Conservation (phyloP, 108 stramenopile species). For the Stephanodiscus triporus region DNA sequence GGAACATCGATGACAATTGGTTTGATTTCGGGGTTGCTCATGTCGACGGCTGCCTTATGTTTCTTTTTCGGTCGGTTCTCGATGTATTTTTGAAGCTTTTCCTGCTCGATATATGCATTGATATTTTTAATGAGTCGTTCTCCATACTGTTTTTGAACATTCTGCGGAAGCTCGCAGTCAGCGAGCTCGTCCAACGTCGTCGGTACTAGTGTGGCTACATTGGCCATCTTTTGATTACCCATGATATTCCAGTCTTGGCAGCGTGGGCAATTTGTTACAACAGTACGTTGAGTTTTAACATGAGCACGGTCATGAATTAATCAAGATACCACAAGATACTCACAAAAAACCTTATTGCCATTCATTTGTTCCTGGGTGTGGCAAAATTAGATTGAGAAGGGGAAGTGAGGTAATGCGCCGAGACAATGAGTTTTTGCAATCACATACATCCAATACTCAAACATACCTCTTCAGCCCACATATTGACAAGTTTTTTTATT, state of each 20-base stretch:
- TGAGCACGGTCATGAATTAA: not conserved
- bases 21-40: not conserved
- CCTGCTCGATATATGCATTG: slow-evolving; percentile 61
- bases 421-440: slow-evolving; percentile 5
- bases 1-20: slow-evolving; percentile 36
- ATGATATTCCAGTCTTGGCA: slow-evolving; percentile 85
- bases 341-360: slow-evolving; percentile 77
- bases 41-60: slow-evolving; percentile 17
- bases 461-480: slow-evolving; percentile 84
- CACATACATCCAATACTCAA: slow-evolving; percentile 42
- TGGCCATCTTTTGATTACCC: slow-evolving; percentile 59
- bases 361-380: slow-evolving; percentile 67
- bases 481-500: slow-evolving; percentile 71
- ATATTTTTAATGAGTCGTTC: slow-evolving; percentile 72
- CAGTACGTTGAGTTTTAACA: not conserved
- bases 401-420: slow-evolving; percentile 12
- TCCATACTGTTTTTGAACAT: slow-evolving; percentile 81
- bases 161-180: slow-evolving; percentile 68
- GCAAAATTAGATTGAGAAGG: slow-evolving; percentile 1
- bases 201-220: slow-evolving; percentile 70
- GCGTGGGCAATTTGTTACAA: not conserved
- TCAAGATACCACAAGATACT: slow-evolving; percentile 39
- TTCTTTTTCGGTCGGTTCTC: slow-evolving; percentile 45
- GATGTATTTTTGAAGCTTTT: slow-evolving; percentile 56
- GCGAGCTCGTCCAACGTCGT: slow-evolving; percentile 73